Conservation (phyloP, 345 rosid species). For the Melastoma malabathricum region DNA sequence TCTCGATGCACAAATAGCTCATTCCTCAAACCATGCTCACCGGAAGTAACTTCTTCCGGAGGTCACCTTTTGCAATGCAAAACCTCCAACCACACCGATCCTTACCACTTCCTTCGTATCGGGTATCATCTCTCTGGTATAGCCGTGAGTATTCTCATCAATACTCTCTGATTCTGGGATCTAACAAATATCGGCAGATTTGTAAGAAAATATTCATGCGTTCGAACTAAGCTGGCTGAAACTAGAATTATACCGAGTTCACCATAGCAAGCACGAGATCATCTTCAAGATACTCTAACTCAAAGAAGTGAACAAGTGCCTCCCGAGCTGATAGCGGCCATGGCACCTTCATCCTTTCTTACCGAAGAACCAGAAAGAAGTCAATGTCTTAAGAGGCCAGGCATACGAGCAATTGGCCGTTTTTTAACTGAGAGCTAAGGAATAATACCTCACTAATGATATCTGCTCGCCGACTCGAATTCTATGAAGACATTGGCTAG, state of each 20-base stretch:
- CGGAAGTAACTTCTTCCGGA: constrained; percentile 70
- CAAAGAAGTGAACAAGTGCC: constrained; percentile 54
- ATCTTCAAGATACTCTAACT: constrained; percentile 61
- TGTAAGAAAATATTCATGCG: neutral
- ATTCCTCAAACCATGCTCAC: constrained; percentile 22
- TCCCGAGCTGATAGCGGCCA: constrained; percentile 90
- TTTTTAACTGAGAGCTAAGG: no score
- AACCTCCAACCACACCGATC: constrained; percentile 72
- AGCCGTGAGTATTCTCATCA: constrained; percentile 40
- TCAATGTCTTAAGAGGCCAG: constrained; percentile 12
- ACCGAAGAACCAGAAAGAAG: constrained; percentile 25
- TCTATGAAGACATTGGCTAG: constrained; percentile 44
- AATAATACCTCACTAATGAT: constrained; percentile 55
- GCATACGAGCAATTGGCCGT: neutral
- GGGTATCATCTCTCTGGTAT: constrained; percentile 36
- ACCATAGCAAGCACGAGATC: constrained; percentile 45
- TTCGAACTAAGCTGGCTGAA: neutral
- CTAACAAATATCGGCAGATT: constrained; percentile 24
- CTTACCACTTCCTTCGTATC: constrained; percentile 59
- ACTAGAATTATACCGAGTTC: constrained; percentile 45
- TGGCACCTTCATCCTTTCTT: constrained; percentile 84
- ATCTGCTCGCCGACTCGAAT: constrained; percentile 53
- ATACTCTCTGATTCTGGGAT: constrained; percentile 47
- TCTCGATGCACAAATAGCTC: neutral
- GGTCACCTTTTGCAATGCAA: constrained; percentile 75